Conservation (phyloP, 116 monocot genomes). For the Dioscorea cayenensis region DNA sequence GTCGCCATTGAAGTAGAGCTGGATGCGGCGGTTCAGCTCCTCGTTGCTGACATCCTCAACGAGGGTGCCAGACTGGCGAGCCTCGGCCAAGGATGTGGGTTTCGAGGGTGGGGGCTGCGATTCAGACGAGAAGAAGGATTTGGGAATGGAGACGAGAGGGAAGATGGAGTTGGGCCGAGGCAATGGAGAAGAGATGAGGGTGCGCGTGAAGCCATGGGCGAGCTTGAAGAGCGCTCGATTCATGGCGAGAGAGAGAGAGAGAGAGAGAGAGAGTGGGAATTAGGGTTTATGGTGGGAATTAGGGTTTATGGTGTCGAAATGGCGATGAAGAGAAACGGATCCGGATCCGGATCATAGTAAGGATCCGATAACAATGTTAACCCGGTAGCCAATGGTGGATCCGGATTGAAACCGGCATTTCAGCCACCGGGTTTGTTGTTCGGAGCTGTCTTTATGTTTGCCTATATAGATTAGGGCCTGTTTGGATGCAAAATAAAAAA, state of each 20-base stretch:
- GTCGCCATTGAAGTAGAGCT: constrained; percentile 53
- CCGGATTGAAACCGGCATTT: too few relatives aligned
- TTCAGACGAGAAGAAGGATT: background rate
- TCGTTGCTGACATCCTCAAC: constrained; percentile 38
- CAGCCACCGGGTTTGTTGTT: too few relatives aligned
- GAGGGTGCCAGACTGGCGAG: constrained; percentile 3
- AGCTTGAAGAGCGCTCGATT: background rate
- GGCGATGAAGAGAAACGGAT: background rate
- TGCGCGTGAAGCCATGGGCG: background rate
- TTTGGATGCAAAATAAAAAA: too few relatives aligned
- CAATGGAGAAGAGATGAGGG: background rate
- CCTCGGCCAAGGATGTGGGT: constrained; percentile 4
- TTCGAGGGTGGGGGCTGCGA: background rate
- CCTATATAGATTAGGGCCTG: too few relatives aligned
- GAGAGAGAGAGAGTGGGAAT: background rate
- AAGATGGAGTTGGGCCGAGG: background rate
- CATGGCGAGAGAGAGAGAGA: background rate
- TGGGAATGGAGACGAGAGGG: background rate
- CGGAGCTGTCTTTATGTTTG: too few relatives aligned
- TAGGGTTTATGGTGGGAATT: background rate
- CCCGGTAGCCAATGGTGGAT: background rate
- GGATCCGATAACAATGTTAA: background rate
- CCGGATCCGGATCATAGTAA: background rate
- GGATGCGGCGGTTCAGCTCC: constrained; percentile 63
- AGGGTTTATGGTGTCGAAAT: background rate